Evolutionary conservation across 2,329 filamentous ascomycete genomes (phyloP).

Genomic region (Eutypella sp.): DNA sequence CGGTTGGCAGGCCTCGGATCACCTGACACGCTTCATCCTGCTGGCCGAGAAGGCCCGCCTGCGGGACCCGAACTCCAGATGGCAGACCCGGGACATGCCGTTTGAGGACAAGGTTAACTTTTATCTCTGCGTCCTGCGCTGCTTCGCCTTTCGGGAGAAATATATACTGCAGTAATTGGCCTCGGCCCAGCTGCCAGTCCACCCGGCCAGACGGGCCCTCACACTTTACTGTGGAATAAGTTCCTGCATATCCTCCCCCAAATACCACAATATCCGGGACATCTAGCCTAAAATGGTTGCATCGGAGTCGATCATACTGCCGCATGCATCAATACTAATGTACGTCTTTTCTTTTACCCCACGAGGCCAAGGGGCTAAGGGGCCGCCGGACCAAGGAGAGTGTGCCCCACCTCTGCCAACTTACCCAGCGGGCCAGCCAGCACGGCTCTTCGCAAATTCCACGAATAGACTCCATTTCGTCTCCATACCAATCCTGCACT

Average conservation of each 20-base stretch:
- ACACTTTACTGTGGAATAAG: too few species aligned
- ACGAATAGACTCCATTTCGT: not conserved
- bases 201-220: too few species aligned
- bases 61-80: not conserved
- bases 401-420: not conserved
- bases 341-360: not conserved
- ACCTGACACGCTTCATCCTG: slow-evolving; percentile 1
- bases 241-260: not conserved
- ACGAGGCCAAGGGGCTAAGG: too few species aligned
- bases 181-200: not conserved
- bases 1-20: not conserved
- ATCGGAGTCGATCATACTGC: not conserved
- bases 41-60: not conserved
- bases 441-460: not conserved
- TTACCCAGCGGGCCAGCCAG: not conserved
- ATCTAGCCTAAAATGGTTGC: not conserved
- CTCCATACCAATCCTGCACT: not conserved
- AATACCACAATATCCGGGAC: not conserved
- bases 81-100: not conserved
- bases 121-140: not conserved
- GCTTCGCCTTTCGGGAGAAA: not conserved
- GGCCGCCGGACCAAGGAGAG: too few species aligned
- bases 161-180: not conserved
- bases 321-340: not conserved
- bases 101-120: slow-evolving; percentile 1